Conservation (phyloP, 352 stramenopile genomes). For the Globisporangium cederbergense region DNA sequence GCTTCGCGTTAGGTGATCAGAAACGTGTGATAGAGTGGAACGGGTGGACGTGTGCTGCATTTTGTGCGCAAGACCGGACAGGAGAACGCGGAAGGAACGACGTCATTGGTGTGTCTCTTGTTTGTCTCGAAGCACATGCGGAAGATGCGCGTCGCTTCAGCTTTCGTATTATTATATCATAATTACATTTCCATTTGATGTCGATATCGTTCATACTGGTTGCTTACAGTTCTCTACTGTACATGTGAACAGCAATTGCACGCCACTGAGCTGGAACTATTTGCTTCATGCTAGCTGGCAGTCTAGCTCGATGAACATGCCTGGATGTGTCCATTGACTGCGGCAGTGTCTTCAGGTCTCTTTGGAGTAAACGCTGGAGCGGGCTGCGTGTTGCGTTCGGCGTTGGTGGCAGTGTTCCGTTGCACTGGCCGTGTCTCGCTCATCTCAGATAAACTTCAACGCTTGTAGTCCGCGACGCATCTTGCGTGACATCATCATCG, state of each 20-base stretch:
- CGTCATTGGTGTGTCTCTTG: neutral
- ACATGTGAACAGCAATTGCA: too few species aligned
- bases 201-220: neutral
- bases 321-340: neutral
- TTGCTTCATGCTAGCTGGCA: neutral
- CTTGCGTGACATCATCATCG: neutral
- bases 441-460: constrained; percentile 3
- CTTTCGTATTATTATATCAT: constrained; percentile 20
- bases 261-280: too few species aligned
- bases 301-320: neutral
- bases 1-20: neutral
- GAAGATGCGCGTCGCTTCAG: neutral
- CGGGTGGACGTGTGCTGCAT: neutral
- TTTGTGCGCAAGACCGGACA: neutral
- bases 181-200: constrained; percentile 16
- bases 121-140: neutral
- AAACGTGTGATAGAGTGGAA: constrained; percentile 6
- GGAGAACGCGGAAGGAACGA: neutral
- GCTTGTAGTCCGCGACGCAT: neutral
- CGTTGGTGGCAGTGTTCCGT: constrained; percentile 7
- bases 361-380: too few species aligned
- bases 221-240: neutral
- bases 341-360: too few species aligned
- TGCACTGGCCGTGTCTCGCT: neutral
- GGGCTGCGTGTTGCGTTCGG: constrained; percentile 1